These are phyloP conservation scores for Arabis alpina DNA, from an alignment of 345 rosid species.

Conservation along the genomic window DNA sequence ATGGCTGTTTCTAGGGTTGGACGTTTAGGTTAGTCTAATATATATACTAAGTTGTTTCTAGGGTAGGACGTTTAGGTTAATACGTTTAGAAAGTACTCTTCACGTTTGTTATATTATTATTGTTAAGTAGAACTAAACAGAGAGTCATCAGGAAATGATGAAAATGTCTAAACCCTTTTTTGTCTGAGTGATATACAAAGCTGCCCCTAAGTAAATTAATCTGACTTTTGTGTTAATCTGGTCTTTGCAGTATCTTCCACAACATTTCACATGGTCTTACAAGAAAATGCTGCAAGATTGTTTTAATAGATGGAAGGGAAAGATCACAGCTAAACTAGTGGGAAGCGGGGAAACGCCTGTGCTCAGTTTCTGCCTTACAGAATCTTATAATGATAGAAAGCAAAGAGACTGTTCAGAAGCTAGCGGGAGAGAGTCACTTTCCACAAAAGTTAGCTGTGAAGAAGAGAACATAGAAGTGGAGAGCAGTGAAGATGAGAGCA, in stretches of 20 bases:
- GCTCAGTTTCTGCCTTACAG: slow-evolving; percentile 6
- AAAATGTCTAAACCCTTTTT: neutral
- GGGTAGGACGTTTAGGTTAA: neutral
- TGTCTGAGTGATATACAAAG: neutral
- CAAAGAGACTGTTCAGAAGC: neutral
- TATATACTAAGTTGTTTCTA: neutral
- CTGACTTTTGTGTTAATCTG: neutral
- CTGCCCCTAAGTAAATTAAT: neutral
- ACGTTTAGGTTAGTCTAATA: no score
- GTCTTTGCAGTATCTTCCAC: slow-evolving; percentile 13
- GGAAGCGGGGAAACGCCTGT: neutral
- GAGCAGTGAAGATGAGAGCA: no score
- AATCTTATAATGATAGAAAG: neutral
- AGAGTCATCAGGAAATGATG: no score
- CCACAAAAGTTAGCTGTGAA: neutral
- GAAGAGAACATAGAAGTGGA: neutral
- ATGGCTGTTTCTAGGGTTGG: neutral
- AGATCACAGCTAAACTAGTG: slow-evolving; percentile 18
- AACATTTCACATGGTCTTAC: neutral
- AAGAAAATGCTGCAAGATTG: neutral
- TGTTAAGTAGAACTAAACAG: neutral
- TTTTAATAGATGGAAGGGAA: slow-evolving; percentile 8
- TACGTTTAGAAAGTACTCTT: neutral
- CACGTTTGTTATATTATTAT: no score
- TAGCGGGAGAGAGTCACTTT: neutral